These are phyloP conservation scores for Clarireedia monteithiana DNA, from an alignment of 2,329 filamentous ascomycete genomes.

Conservation along the genomic window DNA sequence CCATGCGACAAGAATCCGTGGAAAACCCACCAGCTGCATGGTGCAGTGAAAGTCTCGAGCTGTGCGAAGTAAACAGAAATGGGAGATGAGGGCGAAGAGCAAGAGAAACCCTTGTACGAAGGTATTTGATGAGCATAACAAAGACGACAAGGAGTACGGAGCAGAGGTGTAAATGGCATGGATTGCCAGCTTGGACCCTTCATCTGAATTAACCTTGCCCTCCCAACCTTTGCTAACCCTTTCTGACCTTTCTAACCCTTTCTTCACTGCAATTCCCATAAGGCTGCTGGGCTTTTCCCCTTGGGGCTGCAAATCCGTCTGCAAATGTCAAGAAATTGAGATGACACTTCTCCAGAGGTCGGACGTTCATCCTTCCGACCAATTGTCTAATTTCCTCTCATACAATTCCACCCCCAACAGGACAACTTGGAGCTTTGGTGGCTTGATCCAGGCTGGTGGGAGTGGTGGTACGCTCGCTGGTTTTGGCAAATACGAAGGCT, in stretches of 20 bases:
- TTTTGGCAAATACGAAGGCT: not conserved
- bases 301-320: not conserved
- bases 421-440: too few relatives aligned
- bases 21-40: too few relatives aligned
- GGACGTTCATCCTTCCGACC: slow-evolving; percentile 20
- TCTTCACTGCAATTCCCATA: not conserved
- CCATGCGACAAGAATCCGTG: too few relatives aligned
- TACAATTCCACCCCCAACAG: not conserved
- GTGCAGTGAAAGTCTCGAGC: too few relatives aligned
- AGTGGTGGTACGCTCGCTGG: too few relatives aligned
- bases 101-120: too few relatives aligned
- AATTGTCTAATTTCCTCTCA: slow-evolving; percentile 15
- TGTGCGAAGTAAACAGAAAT: too few relatives aligned
- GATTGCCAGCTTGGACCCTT: not conserved
- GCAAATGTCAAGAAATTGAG: not conserved
- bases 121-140: too few relatives aligned
- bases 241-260: not conserved
- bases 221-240: not conserved
- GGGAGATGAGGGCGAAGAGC: too few relatives aligned
- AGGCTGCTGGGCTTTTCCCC: not conserved
- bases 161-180: too few relatives aligned
- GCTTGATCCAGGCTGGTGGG: too few relatives aligned
- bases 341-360: slow-evolving; percentile 2
- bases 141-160: too few relatives aligned
- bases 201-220: not conserved